These are phyloP conservation scores for Spergularia bocconei DNA, from an alignment of 148 eudicot genomes.

Conservation along the genomic window DNA sequence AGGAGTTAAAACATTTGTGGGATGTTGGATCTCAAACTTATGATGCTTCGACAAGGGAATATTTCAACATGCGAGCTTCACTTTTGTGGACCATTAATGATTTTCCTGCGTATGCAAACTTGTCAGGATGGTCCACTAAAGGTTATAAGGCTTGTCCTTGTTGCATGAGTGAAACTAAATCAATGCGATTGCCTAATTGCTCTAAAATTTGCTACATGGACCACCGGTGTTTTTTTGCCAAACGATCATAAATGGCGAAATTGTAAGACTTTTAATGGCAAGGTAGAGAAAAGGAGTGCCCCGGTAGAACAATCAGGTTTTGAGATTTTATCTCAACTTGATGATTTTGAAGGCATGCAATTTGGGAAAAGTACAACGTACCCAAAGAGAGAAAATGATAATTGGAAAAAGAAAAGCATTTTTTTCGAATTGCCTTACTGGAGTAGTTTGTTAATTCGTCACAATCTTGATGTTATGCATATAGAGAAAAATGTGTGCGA, in stretches of 20 bases:
- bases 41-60: conserved; percentile 11
- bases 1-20: conserved; percentile 28
- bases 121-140: conserved; percentile 20
- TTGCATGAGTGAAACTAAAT: background rate
- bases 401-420: background rate
- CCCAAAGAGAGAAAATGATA: background rate
- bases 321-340: background rate
- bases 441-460: background rate
- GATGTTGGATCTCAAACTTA: conserved; percentile 12
- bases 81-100: conserved; percentile 23
- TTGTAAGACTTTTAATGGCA: background rate
- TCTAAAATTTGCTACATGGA: conserved; percentile 9
- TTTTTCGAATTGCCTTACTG: background rate
- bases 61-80: conserved; percentile 9
- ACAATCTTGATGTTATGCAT: conserved; percentile 11
- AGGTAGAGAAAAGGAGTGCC: background rate
- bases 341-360: background rate
- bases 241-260: background rate
- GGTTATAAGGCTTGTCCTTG: conserved; percentile 19
- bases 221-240: conserved; percentile 2
- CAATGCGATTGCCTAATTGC: background rate
- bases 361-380: background rate
- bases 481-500: conserved; percentile 10
- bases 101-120: conserved; percentile 25
- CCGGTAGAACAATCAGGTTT: background rate